Evolutionary conservation across 495 filamentous ascomycete species (phyloP).

Genomic region (Parathielavia appendiculata): DNA sequence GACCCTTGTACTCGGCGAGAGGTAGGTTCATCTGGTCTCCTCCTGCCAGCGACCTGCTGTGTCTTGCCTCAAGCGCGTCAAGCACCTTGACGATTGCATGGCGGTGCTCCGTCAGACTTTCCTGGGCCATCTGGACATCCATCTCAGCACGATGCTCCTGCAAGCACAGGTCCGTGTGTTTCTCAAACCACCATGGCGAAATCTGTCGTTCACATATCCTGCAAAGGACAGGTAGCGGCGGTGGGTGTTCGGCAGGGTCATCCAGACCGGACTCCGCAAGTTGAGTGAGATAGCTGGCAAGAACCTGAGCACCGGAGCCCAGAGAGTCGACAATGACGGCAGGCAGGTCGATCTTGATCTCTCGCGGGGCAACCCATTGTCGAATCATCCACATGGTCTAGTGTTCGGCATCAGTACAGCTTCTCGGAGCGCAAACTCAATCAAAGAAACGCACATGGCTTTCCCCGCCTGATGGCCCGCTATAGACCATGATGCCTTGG

Average conservation of each 20-base stretch:
- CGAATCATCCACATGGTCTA: constrained; percentile 99
- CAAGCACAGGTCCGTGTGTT: constrained; percentile 92
- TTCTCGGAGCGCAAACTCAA: background rate
- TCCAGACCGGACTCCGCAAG: constrained; percentile 80
- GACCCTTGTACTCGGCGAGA: constrained; percentile 82
- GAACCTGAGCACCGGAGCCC: constrained; percentile 88
- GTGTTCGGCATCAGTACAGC: constrained; percentile 2
- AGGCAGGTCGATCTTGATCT: constrained; percentile 93
- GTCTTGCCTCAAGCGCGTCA: constrained; percentile 81
- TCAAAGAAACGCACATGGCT: constrained; percentile 68
- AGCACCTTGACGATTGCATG: constrained; percentile 94
- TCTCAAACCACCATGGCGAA: constrained; percentile 99
- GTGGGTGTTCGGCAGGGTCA: constrained; percentile 76
- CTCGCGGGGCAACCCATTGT: constrained; percentile 79
- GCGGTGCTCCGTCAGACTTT: constrained; percentile 87
- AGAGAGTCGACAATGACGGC: constrained; percentile 86
- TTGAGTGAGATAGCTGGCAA: constrained; percentile 86
- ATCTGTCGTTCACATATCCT: constrained; percentile 97
- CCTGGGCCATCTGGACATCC: constrained; percentile 93
- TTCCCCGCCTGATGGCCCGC: constrained; percentile 75
- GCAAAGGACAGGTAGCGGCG: constrained; percentile 84
- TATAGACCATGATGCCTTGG: constrained; percentile 97
- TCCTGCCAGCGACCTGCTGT: constrained; percentile 58
- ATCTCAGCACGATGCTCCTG: constrained; percentile 96
- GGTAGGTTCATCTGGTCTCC: constrained; percentile 53